Evolutionary conservation across 2,329 filamentous ascomycete species (phyloP).

Genomic region (Aspergillus bombycis): DNA sequence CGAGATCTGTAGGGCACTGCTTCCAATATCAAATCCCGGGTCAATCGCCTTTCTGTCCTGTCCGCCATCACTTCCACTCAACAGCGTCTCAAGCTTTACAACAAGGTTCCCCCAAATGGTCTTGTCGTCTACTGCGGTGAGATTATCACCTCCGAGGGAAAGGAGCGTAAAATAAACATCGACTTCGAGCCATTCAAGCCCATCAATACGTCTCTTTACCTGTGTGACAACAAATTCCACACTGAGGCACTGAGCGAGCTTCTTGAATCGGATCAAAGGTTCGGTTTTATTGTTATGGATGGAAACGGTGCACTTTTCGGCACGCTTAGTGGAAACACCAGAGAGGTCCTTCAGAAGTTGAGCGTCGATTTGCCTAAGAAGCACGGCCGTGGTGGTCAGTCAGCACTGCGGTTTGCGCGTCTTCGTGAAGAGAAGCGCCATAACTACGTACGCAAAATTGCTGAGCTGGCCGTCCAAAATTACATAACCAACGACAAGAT

Average conservation of each 20-base stretch:
- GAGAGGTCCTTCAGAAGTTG: constrained; percentile 97
- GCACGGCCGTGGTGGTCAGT: constrained; percentile 99
- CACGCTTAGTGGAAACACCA: constrained; percentile 94
- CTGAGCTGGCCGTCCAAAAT: constrained; percentile 96
- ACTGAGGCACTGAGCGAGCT: constrained; percentile 96
- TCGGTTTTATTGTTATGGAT: constrained; percentile 99
- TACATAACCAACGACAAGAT: constrained; percentile 99
- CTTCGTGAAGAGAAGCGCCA: constrained; percentile 99
- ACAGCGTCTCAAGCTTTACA: constrained; percentile 98
- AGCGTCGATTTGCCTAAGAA: constrained; percentile 99
- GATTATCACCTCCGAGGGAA: constrained; percentile 98
- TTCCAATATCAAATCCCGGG: constrained; percentile 99
- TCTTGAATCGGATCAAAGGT: constrained; percentile 98
- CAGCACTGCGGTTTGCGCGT: constrained; percentile 98
- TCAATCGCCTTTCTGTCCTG: constrained; percentile 96
- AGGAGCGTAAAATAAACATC: constrained; percentile 99
- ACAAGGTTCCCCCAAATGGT: constrained; percentile 96
- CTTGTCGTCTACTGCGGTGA: constrained; percentile 99
- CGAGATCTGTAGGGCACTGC: constrained; percentile 73
- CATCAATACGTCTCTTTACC: constrained; percentile 98
- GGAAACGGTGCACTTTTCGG: constrained; percentile 98
- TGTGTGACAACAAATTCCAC: constrained; percentile 99
- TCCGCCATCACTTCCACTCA: constrained; percentile 99
- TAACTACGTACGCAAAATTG: constrained; percentile 99
- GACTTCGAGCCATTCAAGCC: constrained; percentile 99